Percentiles rank a stretch among this genome's conserved stretches.
Conservation (phyloP, 768 basidiomycete species). For the Mycena metata region DNA sequence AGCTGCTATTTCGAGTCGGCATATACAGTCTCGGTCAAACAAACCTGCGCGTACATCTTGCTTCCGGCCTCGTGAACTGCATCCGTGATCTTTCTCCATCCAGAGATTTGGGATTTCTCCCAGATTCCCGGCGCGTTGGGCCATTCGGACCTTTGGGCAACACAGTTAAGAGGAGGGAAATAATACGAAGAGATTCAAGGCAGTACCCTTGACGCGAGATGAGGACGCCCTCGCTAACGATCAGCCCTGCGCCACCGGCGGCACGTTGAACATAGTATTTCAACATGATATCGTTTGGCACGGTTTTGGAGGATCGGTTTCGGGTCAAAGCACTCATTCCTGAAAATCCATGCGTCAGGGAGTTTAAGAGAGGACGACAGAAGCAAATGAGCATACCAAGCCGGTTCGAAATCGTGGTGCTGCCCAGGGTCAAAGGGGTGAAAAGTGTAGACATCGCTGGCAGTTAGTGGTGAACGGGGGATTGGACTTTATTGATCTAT, state of each 20-base stretch:
- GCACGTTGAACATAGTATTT: constrained; percentile 57
- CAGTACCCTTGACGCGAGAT: constrained; percentile 50
- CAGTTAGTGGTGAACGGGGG: too few relatives aligned
- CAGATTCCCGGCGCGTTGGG: constrained; percentile 43
- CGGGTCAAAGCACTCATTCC: constrained; percentile 54
- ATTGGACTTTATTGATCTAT: too few relatives aligned
- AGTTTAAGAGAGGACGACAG: too few relatives aligned
- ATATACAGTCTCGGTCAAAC: constrained; percentile 45
- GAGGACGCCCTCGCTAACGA: constrained; percentile 49
- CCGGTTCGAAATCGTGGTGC: constrained; percentile 48
- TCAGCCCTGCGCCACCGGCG: constrained; percentile 51
- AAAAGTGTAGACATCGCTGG: too few relatives aligned
- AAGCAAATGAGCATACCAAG: constrained; percentile 27
- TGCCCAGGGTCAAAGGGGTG: too few relatives aligned
- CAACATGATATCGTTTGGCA: constrained; percentile 52
- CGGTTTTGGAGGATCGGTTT: constrained; percentile 48
- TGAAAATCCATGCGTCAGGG: neutral
- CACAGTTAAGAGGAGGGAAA: neutral
- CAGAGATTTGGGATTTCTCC: constrained; percentile 39
- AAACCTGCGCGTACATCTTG: constrained; percentile 40
- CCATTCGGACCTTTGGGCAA: constrained; percentile 47
- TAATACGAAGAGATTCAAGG: neutral
- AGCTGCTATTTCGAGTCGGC: neutral
- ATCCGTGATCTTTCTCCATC: constrained; percentile 50
- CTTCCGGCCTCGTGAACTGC: constrained; percentile 47